These are phyloP conservation scores for Asterochloris sp. DNA, from an alignment of 139 green algal genomes.

Conservation along the genomic window DNA sequence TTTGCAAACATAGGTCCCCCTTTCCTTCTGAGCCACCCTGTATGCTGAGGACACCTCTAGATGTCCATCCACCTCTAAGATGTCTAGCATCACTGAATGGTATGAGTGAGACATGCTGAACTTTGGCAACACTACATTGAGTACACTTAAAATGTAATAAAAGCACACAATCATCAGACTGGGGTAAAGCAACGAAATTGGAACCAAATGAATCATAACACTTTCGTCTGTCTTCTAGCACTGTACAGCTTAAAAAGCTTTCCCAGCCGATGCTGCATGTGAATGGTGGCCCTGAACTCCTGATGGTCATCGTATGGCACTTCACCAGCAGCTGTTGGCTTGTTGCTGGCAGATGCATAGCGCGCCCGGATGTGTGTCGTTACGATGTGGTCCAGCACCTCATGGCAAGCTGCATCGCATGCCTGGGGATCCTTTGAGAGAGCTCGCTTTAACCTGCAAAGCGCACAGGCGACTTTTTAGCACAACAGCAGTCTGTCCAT, in stretches of 20 bases:
- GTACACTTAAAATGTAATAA: no score
- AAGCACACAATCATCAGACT: no score
- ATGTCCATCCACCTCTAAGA: no score
- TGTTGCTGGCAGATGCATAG: neutral
- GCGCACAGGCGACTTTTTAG: neutral
- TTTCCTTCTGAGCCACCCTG: no score
- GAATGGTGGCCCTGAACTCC: neutral
- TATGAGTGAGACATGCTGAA: no score
- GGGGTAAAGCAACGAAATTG: neutral
- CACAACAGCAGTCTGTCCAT: neutral
- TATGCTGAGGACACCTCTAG: no score
- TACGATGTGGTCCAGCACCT: constrained; percentile 4
- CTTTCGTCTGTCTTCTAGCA: neutral
- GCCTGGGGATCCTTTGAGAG: neutral
- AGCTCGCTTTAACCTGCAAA: constrained; percentile 1
- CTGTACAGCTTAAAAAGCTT: constrained; percentile 2
- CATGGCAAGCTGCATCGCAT: constrained; percentile 8
- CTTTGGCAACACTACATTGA: no score
- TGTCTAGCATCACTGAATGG: no score
- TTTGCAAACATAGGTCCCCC: no score
- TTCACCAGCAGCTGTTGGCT: neutral
- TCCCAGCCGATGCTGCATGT: constrained; percentile 2
- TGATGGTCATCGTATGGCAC: neutral
- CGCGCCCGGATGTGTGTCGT: constrained; percentile 5
- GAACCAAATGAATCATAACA: neutral